Conservation (phyloP, 768 basidiomycete genomes). For the Phallus indusiatus region DNA sequence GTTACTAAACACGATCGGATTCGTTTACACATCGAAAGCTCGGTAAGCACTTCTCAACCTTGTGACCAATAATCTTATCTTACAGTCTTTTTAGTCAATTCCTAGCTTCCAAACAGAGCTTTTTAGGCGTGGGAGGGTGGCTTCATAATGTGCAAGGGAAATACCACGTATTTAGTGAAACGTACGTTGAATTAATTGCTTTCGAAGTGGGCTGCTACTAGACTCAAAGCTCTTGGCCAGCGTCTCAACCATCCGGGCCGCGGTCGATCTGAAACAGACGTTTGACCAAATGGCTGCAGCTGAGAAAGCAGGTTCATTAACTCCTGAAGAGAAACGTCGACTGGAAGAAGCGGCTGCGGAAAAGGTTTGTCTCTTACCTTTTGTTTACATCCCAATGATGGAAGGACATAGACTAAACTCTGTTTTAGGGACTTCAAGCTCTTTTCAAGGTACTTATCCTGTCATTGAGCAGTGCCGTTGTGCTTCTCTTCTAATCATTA, state of each 20-base stretch:
- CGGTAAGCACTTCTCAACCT: neutral
- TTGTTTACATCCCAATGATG: neutral
- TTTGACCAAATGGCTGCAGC: slow-evolving; percentile 91
- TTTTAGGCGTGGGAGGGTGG: slow-evolving; percentile 86
- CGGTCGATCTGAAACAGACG: slow-evolving; percentile 80
- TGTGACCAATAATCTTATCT: neutral
- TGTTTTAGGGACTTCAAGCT: slow-evolving; percentile 56
- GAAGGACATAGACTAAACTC: too few species aligned
- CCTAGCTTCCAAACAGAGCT: slow-evolving; percentile 58
- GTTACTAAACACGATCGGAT: slow-evolving; percentile 76
- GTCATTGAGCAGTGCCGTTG: neutral
- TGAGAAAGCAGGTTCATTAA: slow-evolving; percentile 73
- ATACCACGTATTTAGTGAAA: slow-evolving; percentile 90
- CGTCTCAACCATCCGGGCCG: slow-evolving; percentile 76
- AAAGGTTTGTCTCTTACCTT: slow-evolving; percentile 33
- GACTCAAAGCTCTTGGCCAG: slow-evolving; percentile 25
- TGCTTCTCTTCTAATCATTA: neutral
- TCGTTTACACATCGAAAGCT: slow-evolving; percentile 74
- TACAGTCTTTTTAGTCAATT: slow-evolving; percentile 47
- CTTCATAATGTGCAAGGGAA: slow-evolving; percentile 86
- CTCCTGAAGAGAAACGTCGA: slow-evolving; percentile 68
- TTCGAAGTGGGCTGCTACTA: neutral
- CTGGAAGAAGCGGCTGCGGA: slow-evolving; percentile 90
- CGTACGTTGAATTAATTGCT: slow-evolving; percentile 38
- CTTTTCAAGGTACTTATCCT: slow-evolving; percentile 74